phyloP scores from a whole-genome alignment of 768 basidiomycete genomes.

The Boletus subcaerulescens region DNA sequence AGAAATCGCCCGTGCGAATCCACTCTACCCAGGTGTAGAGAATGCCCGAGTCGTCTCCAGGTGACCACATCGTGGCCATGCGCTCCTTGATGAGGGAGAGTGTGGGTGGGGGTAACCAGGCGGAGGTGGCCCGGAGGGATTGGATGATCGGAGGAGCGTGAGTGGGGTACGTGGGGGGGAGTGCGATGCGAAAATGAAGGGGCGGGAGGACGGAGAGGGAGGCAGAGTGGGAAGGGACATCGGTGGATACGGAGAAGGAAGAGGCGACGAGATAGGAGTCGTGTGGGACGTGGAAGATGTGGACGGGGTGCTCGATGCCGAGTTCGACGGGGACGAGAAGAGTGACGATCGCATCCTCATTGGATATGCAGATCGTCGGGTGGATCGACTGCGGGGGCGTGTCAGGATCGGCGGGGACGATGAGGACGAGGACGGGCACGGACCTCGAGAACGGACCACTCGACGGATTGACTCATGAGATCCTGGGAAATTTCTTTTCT shows the following conservation, averaged over 20 bases:
- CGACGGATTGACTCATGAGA: conserved; percentile 1
- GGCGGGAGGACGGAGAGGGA: conserved; percentile 59
- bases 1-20: conserved; percentile 64
- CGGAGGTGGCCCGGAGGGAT: conserved; percentile 52
- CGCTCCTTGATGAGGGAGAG: conserved; percentile 35
- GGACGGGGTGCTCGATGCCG: conserved; percentile 38
- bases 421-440: conserved; percentile 2
- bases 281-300: conserved; percentile 27
- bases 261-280: conserved; percentile 8
- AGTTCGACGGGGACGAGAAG: conserved; percentile 66
- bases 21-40: conserved; percentile 73
- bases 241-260: background rate
- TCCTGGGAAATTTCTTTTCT: too few species aligned
- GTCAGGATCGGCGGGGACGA: conserved; percentile 6
- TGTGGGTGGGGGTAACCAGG: conserved; percentile 50
- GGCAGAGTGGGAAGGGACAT: background rate
- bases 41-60: conserved; percentile 47
- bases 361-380: conserved; percentile 61
- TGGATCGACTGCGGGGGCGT: conserved; percentile 60
- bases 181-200: conserved; percentile 51
- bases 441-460: conserved; percentile 28
- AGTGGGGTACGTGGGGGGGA: conserved; percentile 57
- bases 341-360: conserved; percentile 29
- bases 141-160: conserved; percentile 49
- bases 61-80: conserved; percentile 55